phyloP scores from a whole-genome alignment of 331 rosid genomes.

The Telfairia occidentalis region DNA sequence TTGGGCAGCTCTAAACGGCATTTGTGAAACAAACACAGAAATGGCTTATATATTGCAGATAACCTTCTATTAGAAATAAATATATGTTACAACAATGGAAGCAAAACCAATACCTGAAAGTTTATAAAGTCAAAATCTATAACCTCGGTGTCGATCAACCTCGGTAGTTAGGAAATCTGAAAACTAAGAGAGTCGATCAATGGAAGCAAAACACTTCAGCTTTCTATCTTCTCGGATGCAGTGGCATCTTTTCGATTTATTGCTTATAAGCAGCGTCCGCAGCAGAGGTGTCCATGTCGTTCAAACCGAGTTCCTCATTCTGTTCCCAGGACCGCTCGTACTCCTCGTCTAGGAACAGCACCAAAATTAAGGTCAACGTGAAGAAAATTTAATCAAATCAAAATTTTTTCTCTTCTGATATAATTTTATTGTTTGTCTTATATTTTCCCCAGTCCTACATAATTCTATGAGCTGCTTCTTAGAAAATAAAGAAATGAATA shows the following conservation, averaged over 20 bases:
- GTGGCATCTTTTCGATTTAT: constrained; percentile 22
- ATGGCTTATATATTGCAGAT: not conserved
- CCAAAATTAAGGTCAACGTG: not conserved
- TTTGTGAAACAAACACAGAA: not conserved
- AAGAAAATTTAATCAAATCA: not conserved
- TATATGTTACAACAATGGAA: constrained; percentile 4
- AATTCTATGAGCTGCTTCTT: too few relatives aligned
- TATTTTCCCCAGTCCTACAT: not conserved
- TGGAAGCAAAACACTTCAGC: too few relatives aligned
- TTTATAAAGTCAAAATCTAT: not conserved
- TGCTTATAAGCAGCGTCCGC: constrained; percentile 63
- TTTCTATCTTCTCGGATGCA: not conserved
- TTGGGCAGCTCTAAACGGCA: too few relatives aligned
- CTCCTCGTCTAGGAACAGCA: constrained; percentile 50
- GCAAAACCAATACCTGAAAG: not conserved
- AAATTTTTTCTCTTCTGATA: not conserved
- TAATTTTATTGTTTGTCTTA: not conserved
- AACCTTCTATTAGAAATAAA: not conserved
- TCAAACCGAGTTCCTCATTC: constrained; percentile 87
- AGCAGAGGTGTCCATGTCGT: constrained; percentile 77
- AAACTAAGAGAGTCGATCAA: not conserved
- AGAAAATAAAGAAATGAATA: not conserved
- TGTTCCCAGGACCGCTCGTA: constrained; percentile 93
- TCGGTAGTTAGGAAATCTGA: not conserved
- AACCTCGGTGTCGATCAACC: not conserved